These are phyloP conservation scores for Lecanicillium sp. DNA, from an alignment of 2,329 filamentous ascomycete genomes.

Conservation along the genomic window DNA sequence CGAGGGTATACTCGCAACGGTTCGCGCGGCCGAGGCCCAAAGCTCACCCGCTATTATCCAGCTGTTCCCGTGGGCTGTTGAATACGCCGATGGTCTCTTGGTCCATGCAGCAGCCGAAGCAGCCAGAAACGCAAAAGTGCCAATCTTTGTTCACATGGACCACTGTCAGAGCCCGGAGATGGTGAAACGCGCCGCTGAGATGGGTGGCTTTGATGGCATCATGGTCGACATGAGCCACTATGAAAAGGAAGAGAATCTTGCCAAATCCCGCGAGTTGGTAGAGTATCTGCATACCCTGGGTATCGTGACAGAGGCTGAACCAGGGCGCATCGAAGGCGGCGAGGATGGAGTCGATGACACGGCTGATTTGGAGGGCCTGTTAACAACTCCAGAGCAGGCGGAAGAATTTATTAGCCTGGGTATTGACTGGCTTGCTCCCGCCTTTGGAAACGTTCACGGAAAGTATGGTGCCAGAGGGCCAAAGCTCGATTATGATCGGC, in stretches of 20 bases:
- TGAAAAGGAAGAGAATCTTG: slow-evolving; percentile 60
- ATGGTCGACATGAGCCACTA: slow-evolving; percentile 74
- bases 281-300: slow-evolving; percentile 52
- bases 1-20: slow-evolving; percentile 59
- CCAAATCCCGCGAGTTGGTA: slow-evolving; percentile 52
- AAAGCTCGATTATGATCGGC: slow-evolving; percentile 2
- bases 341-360: slow-evolving; percentile 66
- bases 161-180: slow-evolving; percentile 54
- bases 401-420: slow-evolving; percentile 62
- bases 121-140: slow-evolving; percentile 45
- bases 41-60: slow-evolving; percentile 59
- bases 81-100: slow-evolving; percentile 48
- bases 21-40: slow-evolving; percentile 60
- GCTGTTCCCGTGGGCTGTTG: slow-evolving; percentile 64
- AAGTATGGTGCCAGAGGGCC: slow-evolving; percentile 46
- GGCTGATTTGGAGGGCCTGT: slow-evolving; percentile 32
- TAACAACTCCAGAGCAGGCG: slow-evolving; percentile 63
- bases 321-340: slow-evolving; percentile 52
- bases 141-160: slow-evolving; percentile 56
- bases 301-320: slow-evolving; percentile 62
- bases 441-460: slow-evolving; percentile 70
- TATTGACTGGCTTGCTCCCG: slow-evolving; percentile 68
- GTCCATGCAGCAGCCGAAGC: slow-evolving; percentile 46
- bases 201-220: slow-evolving; percentile 57
- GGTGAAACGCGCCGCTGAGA: slow-evolving; percentile 46